These are phyloP conservation scores for Elaphomyces granulatus DNA, from an alignment of 495 filamentous ascomycete species.

Conservation along the genomic window DNA sequence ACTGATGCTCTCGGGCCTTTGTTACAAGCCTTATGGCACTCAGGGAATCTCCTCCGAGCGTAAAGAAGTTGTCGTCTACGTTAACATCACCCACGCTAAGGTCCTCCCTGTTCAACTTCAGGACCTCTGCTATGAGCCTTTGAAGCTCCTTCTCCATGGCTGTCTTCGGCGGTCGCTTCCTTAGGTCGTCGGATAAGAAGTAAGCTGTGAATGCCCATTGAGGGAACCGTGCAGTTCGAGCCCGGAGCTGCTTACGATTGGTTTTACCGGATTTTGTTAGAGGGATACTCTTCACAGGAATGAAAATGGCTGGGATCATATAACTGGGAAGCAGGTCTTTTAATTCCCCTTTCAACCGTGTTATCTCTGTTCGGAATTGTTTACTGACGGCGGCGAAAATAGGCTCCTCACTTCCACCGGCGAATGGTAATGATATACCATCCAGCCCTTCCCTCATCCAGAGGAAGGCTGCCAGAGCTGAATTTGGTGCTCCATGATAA, in stretches of 20 bases:
- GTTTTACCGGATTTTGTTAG: constrained; percentile 22
- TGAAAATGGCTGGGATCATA: constrained; percentile 28
- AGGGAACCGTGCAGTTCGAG: background rate
- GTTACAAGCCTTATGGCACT: constrained; percentile 39
- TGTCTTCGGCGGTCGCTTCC: constrained; percentile 1
- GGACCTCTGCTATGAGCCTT: constrained; percentile 10
- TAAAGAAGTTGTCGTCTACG: constrained; percentile 29
- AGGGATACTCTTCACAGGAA: constrained; percentile 24
- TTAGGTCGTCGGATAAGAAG: background rate
- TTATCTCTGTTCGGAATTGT: background rate
- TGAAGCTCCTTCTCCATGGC: constrained; percentile 8
- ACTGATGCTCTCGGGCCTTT: background rate
- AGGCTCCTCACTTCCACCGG: too few species aligned
- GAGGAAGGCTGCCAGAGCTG: background rate
- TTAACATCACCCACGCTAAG: constrained; percentile 12
- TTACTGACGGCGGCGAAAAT: too few species aligned
- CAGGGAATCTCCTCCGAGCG: constrained; percentile 44
- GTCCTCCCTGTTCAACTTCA: constrained; percentile 7
- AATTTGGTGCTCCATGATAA: too few species aligned
- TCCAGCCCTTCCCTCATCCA: background rate
- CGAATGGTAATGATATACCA: background rate
- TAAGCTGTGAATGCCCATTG: background rate
- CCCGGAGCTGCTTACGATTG: constrained; percentile 10
- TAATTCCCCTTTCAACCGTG: background rate
- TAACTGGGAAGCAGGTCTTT: constrained; percentile 13